Evolutionary conservation across 441 rosid genomes (phyloP), one percentile per base, ranked within the genome.

Genomic region (Populus tomentosa): DNA sequence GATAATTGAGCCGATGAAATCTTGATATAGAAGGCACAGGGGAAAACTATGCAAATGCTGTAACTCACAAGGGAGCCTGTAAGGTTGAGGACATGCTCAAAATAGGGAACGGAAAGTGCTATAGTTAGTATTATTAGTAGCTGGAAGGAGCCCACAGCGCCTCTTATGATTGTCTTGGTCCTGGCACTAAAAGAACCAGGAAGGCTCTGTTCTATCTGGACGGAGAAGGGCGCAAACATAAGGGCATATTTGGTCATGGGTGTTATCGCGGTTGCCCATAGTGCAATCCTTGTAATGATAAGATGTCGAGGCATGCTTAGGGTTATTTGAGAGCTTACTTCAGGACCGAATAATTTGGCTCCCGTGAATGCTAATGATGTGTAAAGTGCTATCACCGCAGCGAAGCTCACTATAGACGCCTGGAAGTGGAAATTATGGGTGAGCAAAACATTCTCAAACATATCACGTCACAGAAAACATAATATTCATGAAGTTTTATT

Each of bases 211-310:
- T 93, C 90, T 1, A 89, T 81, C 78, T 91, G 93, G 79, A 90
- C 88, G 26, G 97, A 89, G 36, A 91, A 79, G 24, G 96, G 94
- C 10, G 91, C 87, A 35, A 90, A 89, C 81, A 88, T 88, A 2
- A 90, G 88, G 9, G 96, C 93, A 65, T 91, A 93, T 74, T 93
- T 91, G 67, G 97, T 90, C 89, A 93, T 86, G 36, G 95, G 97
- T 4, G 94, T 89, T 6, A 91, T 73, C 33, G 87, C 93, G 24
- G 92, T 88, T 33, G 94, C 90, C 97, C 94, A 93, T 21, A 88
- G 75, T 38, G 93, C 94, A 56, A 91, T 83, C 83, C 86, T 91
- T 53, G 97, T 87, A 23, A 84, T 18, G 28, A 88, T 32, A 23
- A 85, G 81, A 78, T 89, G 85, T 7, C 56, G 83, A 7, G 95